These are phyloP conservation scores for Acarospora socialis DNA, from an alignment of 2,329 filamentous ascomycete genomes.

Conservation along the genomic window DNA sequence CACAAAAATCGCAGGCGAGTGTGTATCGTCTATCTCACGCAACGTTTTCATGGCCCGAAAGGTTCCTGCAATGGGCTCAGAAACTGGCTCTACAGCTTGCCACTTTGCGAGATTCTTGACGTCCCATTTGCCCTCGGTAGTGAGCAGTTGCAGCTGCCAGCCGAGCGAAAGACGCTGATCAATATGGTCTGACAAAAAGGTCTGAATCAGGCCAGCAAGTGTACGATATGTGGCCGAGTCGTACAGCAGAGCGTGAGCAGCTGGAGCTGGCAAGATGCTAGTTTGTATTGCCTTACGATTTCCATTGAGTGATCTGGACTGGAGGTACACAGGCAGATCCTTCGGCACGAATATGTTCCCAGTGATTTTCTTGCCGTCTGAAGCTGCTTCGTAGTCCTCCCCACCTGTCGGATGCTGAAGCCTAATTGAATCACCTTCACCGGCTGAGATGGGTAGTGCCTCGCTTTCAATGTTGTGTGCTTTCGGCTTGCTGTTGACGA, in stretches of 20 bases:
- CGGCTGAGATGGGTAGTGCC: too few relatives aligned
- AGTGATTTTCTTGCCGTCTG: too few relatives aligned
- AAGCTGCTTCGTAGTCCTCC: too few relatives aligned
- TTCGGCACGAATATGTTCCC: conserved; percentile 3
- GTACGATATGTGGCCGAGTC: conserved; percentile 60
- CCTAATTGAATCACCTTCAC: too few relatives aligned
- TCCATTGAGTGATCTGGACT: conserved; percentile 35
- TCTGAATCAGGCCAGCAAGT: conserved; percentile 66
- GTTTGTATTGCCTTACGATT: conserved; percentile 44
- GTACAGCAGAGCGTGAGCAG: conserved; percentile 74
- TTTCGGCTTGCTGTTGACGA: conserved; percentile 20
- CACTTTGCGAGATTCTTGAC: conserved; percentile 93
- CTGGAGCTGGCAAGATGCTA: conserved; percentile 58
- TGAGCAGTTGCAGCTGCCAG: conserved; percentile 84
- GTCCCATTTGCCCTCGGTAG: conserved; percentile 89
- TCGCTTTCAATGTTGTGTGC: too few relatives aligned
- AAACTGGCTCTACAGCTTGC: conserved; percentile 66
- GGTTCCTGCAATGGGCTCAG: conserved; percentile 58
- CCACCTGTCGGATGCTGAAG: too few relatives aligned
- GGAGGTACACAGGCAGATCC: conserved; percentile 29
- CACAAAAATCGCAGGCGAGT: conserved; percentile 62
- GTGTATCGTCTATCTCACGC: conserved; percentile 70
- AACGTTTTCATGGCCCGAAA: conserved; percentile 91
- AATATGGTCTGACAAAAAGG: conserved; percentile 62
- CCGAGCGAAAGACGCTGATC: conserved; percentile 66